phyloP scores from a whole-genome alignment of 768 basidiomycete species.

The Termitomyces sp. region DNA sequence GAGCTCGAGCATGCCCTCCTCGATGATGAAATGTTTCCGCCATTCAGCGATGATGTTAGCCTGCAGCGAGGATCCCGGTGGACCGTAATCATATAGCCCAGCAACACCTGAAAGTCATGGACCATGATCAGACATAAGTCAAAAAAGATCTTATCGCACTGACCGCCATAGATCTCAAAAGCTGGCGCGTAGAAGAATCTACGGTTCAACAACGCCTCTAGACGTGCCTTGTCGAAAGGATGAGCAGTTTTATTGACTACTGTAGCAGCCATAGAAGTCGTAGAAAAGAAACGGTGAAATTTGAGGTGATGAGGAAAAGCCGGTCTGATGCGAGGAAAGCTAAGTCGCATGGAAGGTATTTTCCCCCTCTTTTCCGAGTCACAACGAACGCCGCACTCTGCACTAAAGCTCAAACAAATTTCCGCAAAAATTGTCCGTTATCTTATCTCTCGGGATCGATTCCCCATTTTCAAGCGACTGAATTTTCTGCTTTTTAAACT shows the following conservation, averaged over 20 bases:
- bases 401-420: not conserved
- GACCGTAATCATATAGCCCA: conserved; percentile 97
- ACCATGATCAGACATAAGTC: not conserved
- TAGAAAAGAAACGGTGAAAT: conserved; percentile 10
- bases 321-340: conserved; percentile 14
- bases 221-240: conserved; percentile 77
- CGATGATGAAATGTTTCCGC: conserved; percentile 97
- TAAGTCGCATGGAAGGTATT: conserved; percentile 12
- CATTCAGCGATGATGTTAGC: conserved; percentile 96
- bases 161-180: conserved; percentile 98
- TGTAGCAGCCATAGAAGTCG: conserved; percentile 15
- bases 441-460: conserved; percentile 4
- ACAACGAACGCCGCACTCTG: not conserved
- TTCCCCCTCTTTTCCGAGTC: conserved; percentile 12
- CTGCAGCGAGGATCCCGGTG: conserved; percentile 91
- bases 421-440: not conserved
- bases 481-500: not conserved
- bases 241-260: conserved; percentile 78
- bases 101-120: conserved; percentile 65
- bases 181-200: conserved; percentile 98
- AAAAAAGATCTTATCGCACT: conserved; percentile 20
- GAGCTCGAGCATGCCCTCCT: conserved; percentile 97
- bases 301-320: conserved; percentile 10
- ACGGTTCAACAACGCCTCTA: conserved; percentile 82
- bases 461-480: not conserved